Percentiles rank a stretch among this genome's conserved stretches.
phyloP scores from a whole-genome alignment of 352 stramenopile genomes.

The Pythium phragmitis region DNA sequence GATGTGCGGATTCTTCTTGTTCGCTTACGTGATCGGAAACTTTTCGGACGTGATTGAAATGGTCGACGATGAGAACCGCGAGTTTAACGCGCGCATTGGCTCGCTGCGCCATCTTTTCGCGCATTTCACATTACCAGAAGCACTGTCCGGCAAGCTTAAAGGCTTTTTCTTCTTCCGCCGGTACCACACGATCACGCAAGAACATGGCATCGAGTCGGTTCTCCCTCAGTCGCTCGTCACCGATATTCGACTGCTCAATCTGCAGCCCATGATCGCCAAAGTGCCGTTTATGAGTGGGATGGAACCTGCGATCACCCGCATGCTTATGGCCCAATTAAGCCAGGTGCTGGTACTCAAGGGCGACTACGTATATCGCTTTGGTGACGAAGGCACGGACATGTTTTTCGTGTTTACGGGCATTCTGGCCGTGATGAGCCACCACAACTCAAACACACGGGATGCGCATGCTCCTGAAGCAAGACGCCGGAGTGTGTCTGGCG shows the following conservation, averaged over 20 bases:
- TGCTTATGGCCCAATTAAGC: constrained; percentile 50
- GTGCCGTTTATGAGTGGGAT: constrained; percentile 52
- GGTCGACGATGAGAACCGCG: constrained; percentile 45
- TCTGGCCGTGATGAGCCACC: constrained; percentile 33
- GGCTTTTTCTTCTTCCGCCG: constrained; percentile 56
- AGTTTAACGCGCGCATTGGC: constrained; percentile 52
- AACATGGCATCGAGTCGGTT: constrained; percentile 40
- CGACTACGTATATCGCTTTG: constrained; percentile 46
- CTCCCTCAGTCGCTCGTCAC: constrained; percentile 52
- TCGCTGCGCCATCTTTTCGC: constrained; percentile 41
- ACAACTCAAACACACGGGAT: constrained; percentile 8
- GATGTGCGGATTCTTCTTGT: constrained; percentile 48
- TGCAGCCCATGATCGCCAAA: constrained; percentile 55
- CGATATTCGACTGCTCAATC: constrained; percentile 48
- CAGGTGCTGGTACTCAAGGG: constrained; percentile 48
- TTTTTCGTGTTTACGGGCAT: constrained; percentile 56
- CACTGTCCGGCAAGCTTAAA: constrained; percentile 37
- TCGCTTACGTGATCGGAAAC: constrained; percentile 51
- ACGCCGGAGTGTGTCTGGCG: background rate
- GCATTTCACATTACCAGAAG: constrained; percentile 40
- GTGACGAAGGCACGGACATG: constrained; percentile 57
- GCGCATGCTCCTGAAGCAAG: background rate
- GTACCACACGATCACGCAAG: constrained; percentile 58
- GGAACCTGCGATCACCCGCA: constrained; percentile 41
- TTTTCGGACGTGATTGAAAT: constrained; percentile 52